Base-by-base conservation (phyloP, 2,329 filamentous ascomycete genomes). In the Ophiostoma fasciatum region DNA sequence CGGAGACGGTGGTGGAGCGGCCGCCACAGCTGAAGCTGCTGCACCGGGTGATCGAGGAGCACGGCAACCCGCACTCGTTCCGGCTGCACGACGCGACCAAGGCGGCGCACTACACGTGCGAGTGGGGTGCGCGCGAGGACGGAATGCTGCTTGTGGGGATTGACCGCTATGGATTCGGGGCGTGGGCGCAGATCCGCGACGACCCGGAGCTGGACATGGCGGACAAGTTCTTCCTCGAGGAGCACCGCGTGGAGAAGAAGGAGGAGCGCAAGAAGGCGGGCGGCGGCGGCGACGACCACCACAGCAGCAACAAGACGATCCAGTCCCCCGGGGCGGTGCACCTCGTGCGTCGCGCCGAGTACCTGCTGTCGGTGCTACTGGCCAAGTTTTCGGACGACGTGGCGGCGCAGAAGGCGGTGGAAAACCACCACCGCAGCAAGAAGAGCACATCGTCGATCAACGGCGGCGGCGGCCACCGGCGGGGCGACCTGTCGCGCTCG, bases 301-400 rank as follows among this genome's bases (percentile, higher is more conserved):
- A n/a, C n/a, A n/a, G n/a, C n/a, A n/a, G n/a, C n/a, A n/a, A n/a
- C n/a, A 85, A 83, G 49, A 77, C 78, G 42, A 82, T 82, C 25
- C 92, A 93, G 50, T 93, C 88, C 3, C 90, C 90, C 4, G 90
- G 90, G n/a, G 88, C 90, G 17, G 90, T 98, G 20, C 90, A 98
- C 53, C 74, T 98, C 30, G 88, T 96, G 36, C 83, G 90, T 32
- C 81, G 90, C 40, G 82, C 88, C 9, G 90, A 96, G 51, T 98
- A 98, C 52, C 70, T 98, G 12, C 68, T 98, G 28, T 94, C 85
- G n/a, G 85, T 98, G 2, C 63, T 98, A 42, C 84, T 88, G 52
- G 83, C 74, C 11, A 76, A 93, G 51, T 84, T 92, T 56, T 79
- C 76, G 3, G 75, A 74, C 42, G 82, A 93, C 50, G 68, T 71